Base-by-base conservation (phyloP, 306 rosid species). In the Casuarina equisetifolia region DNA sequence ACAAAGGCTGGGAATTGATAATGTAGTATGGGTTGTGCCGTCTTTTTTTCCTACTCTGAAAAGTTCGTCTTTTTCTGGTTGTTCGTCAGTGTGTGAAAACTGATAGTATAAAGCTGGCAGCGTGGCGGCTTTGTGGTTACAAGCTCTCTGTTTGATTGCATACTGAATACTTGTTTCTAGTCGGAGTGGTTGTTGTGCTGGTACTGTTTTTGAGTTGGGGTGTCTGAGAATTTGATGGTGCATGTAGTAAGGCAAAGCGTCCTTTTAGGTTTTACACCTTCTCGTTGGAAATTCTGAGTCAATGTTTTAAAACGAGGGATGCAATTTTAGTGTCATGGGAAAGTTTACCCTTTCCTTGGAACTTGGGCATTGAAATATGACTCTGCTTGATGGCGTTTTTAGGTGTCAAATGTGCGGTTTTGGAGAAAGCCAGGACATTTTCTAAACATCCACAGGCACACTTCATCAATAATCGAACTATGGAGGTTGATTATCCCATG, bases 401-500 rank as follows among this genome's bases (percentile, higher is more conserved):
- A 87, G 91, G 89, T 74, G 81, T 85, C 55, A 78, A 85, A 78
- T 87, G 91, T 71, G 70, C 87, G 6, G 76, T 87, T 78, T 51
- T 87, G 78, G 91, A 85, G 82, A 87, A 78, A 70, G 74, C 69
- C 74, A 64, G 20, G 75, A 78, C 49, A 48, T 85, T 85, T 49
- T 78, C 89, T 10, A 55, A 59, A 10, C 91, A 87, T 83, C 91
- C 89, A 15, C 89, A 82, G 81, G 89, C 85, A 59, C 89, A 87
- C 71, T 87, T 85, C 87, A 82, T 95, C 81, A 95, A 95, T 85
- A 95, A 95, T 79, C 91, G 99, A 76, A 80, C 97, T 61, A 91
- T 92, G 99, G 99, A 95, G 99, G 99, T 95, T 77, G 84, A 38
- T 36, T 68, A 54, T 75, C 43, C 72, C 64, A 42, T 19, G 44